Conservation (phyloP, 192 early-diverging fungal species). For the Thoreauomyces humboldtii region DNA sequence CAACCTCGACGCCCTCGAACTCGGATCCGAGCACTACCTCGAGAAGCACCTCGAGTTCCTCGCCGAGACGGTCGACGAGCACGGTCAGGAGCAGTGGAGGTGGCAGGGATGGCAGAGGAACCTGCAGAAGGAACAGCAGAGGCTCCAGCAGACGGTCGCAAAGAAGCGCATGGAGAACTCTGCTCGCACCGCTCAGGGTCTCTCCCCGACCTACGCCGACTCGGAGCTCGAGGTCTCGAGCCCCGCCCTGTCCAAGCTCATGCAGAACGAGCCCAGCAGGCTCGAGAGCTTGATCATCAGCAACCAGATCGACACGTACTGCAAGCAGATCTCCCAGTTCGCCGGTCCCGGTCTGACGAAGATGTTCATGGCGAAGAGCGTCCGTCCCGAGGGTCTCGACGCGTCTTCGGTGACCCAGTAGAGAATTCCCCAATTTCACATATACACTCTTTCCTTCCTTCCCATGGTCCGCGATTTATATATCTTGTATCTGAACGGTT, state of each 20-base stretch:
- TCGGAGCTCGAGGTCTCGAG: conserved; percentile 68
- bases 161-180: conserved; percentile 76
- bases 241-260: conserved; percentile 57
- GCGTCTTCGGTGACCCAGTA: no score
- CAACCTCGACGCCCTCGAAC: conserved; percentile 69
- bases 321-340: conserved; percentile 89
- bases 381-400: conserved; percentile 19
- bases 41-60: conserved; percentile 85
- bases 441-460: no score
- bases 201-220: conserved; percentile 67
- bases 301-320: conserved; percentile 89
- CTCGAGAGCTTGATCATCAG: conserved; percentile 86
- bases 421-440: no score
- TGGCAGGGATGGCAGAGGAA: conserved; percentile 95
- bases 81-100: conserved; percentile 86
- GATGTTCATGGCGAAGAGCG: conserved; percentile 66
- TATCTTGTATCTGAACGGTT: no score
- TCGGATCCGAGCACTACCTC: conserved; percentile 78
- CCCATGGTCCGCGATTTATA: no score
- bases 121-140: conserved; percentile 81
- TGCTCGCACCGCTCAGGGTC: conserved; percentile 61
- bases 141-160: conserved; percentile 56
- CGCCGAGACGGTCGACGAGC: conserved; percentile 81
- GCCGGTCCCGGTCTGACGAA: conserved; percentile 92
- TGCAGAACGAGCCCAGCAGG: conserved; percentile 84